phyloP scores from a whole-genome alignment of 2,329 filamentous ascomycete genomes.

The Aspergillus tamarii region DNA sequence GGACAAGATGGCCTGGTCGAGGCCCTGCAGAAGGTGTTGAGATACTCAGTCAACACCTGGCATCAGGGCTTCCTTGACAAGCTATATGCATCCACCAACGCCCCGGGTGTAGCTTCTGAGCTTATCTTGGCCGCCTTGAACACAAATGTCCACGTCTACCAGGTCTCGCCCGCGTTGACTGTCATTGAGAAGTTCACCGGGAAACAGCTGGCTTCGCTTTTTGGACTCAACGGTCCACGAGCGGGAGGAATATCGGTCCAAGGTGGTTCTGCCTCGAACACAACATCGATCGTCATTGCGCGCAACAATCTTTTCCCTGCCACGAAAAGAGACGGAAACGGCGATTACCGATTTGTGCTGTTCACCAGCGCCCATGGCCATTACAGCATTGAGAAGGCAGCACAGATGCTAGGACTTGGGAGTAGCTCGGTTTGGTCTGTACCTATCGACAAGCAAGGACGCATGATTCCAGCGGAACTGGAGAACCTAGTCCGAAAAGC shows the following conservation, averaged over 20 bases:
- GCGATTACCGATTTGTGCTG: slow-evolving; percentile 67
- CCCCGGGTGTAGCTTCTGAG: slow-evolving; percentile 83
- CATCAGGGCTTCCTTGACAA: slow-evolving; percentile 97
- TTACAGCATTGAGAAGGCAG: slow-evolving; percentile 93
- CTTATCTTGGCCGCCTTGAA: slow-evolving; percentile 83
- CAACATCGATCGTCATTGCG: slow-evolving; percentile 82
- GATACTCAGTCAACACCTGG: slow-evolving; percentile 97
- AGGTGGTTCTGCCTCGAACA: slow-evolving; percentile 83
- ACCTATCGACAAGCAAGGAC: slow-evolving; percentile 70
- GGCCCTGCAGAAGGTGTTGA: slow-evolving; percentile 70
- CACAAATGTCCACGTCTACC: slow-evolving; percentile 92
- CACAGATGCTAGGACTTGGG: slow-evolving; percentile 86
- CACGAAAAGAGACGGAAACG: slow-evolving; percentile 75
- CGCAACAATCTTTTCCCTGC: slow-evolving; percentile 82
- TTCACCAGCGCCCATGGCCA: slow-evolving; percentile 92
- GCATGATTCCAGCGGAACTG: slow-evolving; percentile 71
- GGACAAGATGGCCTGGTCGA: slow-evolving; percentile 74
- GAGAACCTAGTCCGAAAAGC: slow-evolving; percentile 65
- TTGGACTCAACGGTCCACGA: slow-evolving; percentile 71
- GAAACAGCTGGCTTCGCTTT: slow-evolving; percentile 71
- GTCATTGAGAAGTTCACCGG: slow-evolving; percentile 85
- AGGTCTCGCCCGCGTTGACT: slow-evolving; percentile 86
- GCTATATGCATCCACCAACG: slow-evolving; percentile 86
- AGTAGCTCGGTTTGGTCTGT: slow-evolving; percentile 72
- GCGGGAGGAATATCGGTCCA: slow-evolving; percentile 75